phyloP scores from a whole-genome alignment of 352 stramenopile species.

The Peronosclerospora sorghi region DNA sequence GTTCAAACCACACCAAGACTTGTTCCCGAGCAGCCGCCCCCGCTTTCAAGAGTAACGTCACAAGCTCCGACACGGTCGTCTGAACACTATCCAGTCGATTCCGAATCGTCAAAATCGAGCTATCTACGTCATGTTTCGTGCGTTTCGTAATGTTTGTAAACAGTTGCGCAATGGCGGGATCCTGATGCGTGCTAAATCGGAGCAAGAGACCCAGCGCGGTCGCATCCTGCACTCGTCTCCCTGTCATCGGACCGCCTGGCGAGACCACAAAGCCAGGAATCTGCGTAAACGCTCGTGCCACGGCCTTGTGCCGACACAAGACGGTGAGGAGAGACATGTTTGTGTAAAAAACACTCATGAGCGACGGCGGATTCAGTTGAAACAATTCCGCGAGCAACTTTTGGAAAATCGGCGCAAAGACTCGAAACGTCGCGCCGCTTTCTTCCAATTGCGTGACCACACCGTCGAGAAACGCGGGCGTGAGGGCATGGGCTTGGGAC shows the following conservation, averaged over 20 bases:
- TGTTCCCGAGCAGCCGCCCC: constrained; percentile 42
- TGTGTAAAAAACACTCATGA: constrained; percentile 67
- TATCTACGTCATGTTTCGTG: constrained; percentile 68
- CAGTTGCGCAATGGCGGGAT: constrained; percentile 68
- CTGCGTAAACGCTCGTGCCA: constrained; percentile 48
- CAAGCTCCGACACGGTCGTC: constrained; percentile 41
- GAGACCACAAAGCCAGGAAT: constrained; percentile 68
- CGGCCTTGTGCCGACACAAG: constrained; percentile 53
- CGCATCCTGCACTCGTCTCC: constrained; percentile 60
- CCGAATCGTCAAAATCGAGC: constrained; percentile 50
- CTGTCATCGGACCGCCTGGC: constrained; percentile 38
- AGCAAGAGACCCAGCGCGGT: constrained; percentile 68
- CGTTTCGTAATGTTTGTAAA: constrained; percentile 80
- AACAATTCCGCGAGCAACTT: constrained; percentile 74
- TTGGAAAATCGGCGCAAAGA: constrained; percentile 72
- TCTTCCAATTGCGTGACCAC: constrained; percentile 40
- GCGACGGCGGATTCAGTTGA: constrained; percentile 59
- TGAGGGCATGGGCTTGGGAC: constrained; percentile 36
- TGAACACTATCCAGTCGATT: constrained; percentile 64
- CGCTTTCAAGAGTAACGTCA: constrained; percentile 61
- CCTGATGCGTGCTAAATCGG: constrained; percentile 60
- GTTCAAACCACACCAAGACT: constrained; percentile 65
- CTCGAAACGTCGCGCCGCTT: constrained; percentile 27
- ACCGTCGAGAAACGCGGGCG: constrained; percentile 46
- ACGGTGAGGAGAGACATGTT: constrained; percentile 58